Percentiles rank a stretch among this genome's conserved stretches.
Conservation (phyloP, 2,329 filamentous ascomycete species). For the Colletotrichum higginsianum region DNA sequence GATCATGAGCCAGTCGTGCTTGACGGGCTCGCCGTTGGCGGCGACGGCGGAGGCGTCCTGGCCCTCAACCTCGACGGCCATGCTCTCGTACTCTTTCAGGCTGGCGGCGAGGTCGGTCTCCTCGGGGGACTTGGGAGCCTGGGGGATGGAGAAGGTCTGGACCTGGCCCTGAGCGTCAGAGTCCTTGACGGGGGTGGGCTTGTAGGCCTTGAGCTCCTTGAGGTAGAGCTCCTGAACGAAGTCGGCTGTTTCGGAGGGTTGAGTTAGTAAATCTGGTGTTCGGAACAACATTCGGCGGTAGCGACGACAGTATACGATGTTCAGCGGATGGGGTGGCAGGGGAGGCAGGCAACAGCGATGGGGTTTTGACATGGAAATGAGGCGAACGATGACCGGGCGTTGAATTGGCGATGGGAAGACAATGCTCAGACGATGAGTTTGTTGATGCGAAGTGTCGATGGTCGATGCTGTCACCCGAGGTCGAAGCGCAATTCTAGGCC, state of each 20-base stretch:
- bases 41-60: constrained; percentile 73
- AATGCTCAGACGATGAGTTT: background rate
- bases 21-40: constrained; percentile 69
- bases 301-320: constrained; percentile 8
- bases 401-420: background rate
- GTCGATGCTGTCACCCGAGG: constrained; percentile 26
- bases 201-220: constrained; percentile 95
- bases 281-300: background rate
- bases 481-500: constrained; percentile 6
- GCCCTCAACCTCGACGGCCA: constrained; percentile 95
- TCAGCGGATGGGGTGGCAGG: background rate
- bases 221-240: constrained; percentile 98
- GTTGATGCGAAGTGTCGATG: constrained; percentile 3
- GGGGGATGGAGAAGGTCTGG: constrained; percentile 86
- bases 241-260: constrained; percentile 76
- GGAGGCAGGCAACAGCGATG: background rate
- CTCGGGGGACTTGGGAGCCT: constrained; percentile 89
- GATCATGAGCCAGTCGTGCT: constrained; percentile 86
- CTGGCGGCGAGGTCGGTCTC: constrained; percentile 93
- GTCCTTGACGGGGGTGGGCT: constrained; percentile 85
- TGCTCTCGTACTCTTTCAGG: constrained; percentile 93
- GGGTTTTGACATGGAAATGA: background rate
- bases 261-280: constrained; percentile 17
- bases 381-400: background rate
- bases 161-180: constrained; percentile 92